A percentile compares a stretch with the other conserved stretches of the same genome.
phyloP scores from a whole-genome alignment of 352 stramenopile genomes.

The Globisporangium irregulare region DNA sequence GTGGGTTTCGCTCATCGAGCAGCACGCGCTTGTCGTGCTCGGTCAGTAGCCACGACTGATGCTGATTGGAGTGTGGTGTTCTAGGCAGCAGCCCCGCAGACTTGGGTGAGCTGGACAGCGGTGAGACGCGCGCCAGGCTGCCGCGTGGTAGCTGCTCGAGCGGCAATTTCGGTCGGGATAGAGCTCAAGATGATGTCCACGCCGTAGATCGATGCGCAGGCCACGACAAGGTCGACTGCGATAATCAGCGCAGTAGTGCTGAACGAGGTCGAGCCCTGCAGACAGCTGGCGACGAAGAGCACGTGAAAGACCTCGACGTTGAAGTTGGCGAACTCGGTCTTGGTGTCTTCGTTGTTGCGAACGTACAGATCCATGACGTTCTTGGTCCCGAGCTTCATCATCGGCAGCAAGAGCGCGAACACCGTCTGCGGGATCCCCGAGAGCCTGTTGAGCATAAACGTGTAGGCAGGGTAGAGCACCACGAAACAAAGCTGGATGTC shows the following conservation, averaged over 20 bases:
- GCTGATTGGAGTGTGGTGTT: no score
- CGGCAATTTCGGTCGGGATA: no score
- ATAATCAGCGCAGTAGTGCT: background rate
- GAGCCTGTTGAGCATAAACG: background rate
- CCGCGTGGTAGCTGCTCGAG: no score
- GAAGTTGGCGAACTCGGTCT: background rate
- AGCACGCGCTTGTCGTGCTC: no score
- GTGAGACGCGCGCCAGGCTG: no score
- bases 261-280: conserved; percentile 2
- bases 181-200: no score
- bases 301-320: conserved; percentile 24
- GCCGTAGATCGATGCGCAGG: background rate
- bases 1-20: no score
- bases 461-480: background rate
- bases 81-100: no score
- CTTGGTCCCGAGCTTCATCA: background rate
- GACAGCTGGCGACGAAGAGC: background rate
- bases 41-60: no score
- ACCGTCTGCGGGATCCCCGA: background rate
- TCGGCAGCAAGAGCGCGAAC: background rate
- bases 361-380: background rate
- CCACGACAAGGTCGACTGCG: background rate
- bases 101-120: no score
- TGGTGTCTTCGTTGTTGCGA: background rate
- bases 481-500: background rate